Percentiles rank a stretch among this genome's conserved stretches.
phyloP scores from a whole-genome alignment of 192 early-diverging fungal species.

The Entomortierella beljakovae region DNA sequence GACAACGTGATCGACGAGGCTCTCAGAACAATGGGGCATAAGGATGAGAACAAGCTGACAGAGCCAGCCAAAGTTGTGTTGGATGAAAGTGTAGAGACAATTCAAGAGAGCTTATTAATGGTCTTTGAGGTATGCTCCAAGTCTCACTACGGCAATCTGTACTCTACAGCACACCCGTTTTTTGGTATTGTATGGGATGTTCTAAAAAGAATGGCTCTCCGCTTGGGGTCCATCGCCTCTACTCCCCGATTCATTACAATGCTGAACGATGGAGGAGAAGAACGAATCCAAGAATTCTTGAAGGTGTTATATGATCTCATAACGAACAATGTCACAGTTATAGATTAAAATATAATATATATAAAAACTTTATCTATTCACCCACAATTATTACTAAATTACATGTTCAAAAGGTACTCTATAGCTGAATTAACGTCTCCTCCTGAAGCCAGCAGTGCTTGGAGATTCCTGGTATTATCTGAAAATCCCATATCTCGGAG shows the following conservation, averaged over 20 bases:
- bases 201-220: constrained; percentile 16
- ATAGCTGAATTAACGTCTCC: constrained; percentile 92
- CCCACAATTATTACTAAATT: not conserved
- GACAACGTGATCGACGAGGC: too few species aligned
- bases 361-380: not conserved
- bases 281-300: constrained; percentile 33
- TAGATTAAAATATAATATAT: too few species aligned
- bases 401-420: constrained; percentile 72
- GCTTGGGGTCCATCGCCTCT: constrained; percentile 22
- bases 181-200: constrained; percentile 31
- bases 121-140: constrained; percentile 43
- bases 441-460: constrained; percentile 84
- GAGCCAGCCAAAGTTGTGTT: not conserved
- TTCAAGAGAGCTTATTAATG: constrained; percentile 42
- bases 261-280: constrained; percentile 28
- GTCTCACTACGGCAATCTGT: constrained; percentile 15
- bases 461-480: constrained; percentile 85
- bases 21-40: not conserved
- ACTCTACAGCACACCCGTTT: constrained; percentile 27
- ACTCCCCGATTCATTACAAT: constrained; percentile 21
- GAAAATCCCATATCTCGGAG: constrained; percentile 97
- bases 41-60: not conserved
- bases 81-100: constrained; percentile 1
- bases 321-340: not conserved
- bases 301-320: constrained; percentile 24